Evolutionary conservation across 176 grass and related monocot species (phyloP).

Genomic region (Musa troglodytarum): DNA sequence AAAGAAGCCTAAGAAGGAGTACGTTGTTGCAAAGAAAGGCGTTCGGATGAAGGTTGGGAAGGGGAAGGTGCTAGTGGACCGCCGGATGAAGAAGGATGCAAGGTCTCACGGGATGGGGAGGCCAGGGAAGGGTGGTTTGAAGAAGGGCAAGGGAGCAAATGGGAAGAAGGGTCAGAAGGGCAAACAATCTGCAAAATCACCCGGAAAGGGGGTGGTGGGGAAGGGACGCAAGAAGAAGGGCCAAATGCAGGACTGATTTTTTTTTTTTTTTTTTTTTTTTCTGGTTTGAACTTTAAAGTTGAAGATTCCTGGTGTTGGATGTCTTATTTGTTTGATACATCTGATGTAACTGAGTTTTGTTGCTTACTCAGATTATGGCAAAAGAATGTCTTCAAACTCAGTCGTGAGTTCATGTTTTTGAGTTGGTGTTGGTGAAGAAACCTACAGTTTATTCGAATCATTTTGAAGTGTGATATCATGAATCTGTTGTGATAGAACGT

Average conservation of each 20-base stretch:
- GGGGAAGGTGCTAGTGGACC: constrained; percentile 78
- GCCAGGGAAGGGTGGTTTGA: constrained; percentile 19
- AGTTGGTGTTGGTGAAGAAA: too few species aligned
- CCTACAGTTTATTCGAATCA: too few species aligned
- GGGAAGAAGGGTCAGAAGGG: constrained; percentile 27
- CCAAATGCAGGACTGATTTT: background rate
- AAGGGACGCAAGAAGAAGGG: background rate
- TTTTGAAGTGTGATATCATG: too few species aligned
- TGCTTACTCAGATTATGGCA: too few species aligned
- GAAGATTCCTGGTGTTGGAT: too few species aligned
- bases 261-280: too few species aligned
- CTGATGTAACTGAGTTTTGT: too few species aligned
- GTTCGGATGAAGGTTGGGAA: constrained; percentile 53
- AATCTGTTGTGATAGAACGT: too few species aligned
- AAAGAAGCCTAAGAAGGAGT: constrained; percentile 83
- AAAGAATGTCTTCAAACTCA: too few species aligned
- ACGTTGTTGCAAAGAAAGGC: constrained; percentile 86
- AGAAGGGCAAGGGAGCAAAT: constrained; percentile 23
- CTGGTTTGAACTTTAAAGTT: too few species aligned
- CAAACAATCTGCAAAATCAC: constrained; percentile 7
- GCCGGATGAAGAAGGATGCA: constrained; percentile 88
- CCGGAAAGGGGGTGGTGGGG: background rate
- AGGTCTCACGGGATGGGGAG: constrained; percentile 36
- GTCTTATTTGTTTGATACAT: too few species aligned
- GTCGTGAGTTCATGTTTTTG: too few species aligned